Evolutionary conservation across 495 filamentous ascomycete genomes (phyloP), one percentile per base, ranked within the genome.

Genomic region (Aspergillus leporis): DNA sequence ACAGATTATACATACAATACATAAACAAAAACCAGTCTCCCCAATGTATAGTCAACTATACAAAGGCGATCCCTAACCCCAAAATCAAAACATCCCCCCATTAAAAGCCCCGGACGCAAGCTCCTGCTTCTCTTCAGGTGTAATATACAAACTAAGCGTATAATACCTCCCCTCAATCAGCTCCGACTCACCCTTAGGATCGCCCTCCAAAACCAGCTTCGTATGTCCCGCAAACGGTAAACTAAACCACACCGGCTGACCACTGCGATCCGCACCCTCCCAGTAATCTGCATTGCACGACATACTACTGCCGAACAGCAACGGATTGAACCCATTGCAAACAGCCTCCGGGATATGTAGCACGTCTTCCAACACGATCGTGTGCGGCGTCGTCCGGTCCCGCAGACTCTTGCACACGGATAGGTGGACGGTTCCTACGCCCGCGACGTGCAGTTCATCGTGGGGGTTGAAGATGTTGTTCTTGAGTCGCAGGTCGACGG

Each of bases 321-420:
- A 18, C 46, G 65, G 63, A 43, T 66, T 69, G 31, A 72, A 72
- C 9, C 69, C 69, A 55, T 72, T 72, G 36, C 69, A 72, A 10
- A 70, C 48, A 0, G 69, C 69, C 18, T 64, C 63, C 4, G 69
- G 67, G 53, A 70, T 66, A 57, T 70, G 69, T 55, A 72, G 65
- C 50, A 72, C 69, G 45, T 64, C 59, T 14, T 72, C 61, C 9
- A 72, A 55, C n/a, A 61, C 58, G 14, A 72, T 52, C 3, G 34
- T 50, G 10, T 61, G 51, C 13, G 55, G 46, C 25, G 43, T 41
- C 18, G 59, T n/a, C n/a, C n/a, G 51, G 19, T 61, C 59, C 14
- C 34, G 38, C 6, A 23, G 51, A 4, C 51, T 55, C 0, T 46
- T 32, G 10, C 53, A 45, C 38, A 68, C 63, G 3, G 34, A 12